Evolutionary conservation across 352 stramenopile species (phyloP).

Genomic region (Pythium biforme): DNA sequence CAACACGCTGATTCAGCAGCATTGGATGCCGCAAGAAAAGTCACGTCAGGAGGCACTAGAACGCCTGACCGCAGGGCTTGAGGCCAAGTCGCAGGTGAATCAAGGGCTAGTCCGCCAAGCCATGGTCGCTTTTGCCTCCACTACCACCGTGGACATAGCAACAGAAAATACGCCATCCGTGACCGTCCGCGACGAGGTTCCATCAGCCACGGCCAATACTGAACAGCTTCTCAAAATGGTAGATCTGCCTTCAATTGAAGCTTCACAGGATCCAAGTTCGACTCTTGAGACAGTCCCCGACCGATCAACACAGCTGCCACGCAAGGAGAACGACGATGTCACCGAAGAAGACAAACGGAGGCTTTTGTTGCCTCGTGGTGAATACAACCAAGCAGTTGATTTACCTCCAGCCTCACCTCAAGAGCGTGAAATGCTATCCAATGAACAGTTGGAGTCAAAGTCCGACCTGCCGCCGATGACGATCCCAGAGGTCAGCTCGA

Average conservation of each 20-base stretch:
- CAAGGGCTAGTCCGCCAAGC: slow-evolving; percentile 54
- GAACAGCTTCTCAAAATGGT: too few relatives aligned
- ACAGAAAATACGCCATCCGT: neutral
- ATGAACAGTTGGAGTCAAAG: neutral
- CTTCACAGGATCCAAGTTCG: too few relatives aligned
- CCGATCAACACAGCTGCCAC: too few relatives aligned
- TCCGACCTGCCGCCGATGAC: neutral
- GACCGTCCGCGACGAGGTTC: neutral
- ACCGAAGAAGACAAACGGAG: too few relatives aligned
- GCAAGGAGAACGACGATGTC: too few relatives aligned
- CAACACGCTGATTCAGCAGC: slow-evolving; percentile 44
- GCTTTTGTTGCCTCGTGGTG: too few relatives aligned
- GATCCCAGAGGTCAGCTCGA: neutral
- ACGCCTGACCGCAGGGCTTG: slow-evolving; percentile 32
- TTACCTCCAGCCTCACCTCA: neutral
- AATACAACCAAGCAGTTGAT: too few relatives aligned
- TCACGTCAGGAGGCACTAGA: slow-evolving; percentile 45
- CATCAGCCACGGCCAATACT: neutral
- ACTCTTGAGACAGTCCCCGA: too few relatives aligned
- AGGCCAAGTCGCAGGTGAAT: slow-evolving; percentile 38
- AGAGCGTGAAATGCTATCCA: neutral
- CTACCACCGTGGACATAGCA: too few relatives aligned
- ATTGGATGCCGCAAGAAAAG: slow-evolving; percentile 63
- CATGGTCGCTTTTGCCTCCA: slow-evolving; percentile 31
- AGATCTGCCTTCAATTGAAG: too few relatives aligned